These are phyloP conservation scores for Emmonsiellopsis sp. DNA, from an alignment of 2,329 filamentous ascomycete species.

Conservation along the genomic window DNA sequence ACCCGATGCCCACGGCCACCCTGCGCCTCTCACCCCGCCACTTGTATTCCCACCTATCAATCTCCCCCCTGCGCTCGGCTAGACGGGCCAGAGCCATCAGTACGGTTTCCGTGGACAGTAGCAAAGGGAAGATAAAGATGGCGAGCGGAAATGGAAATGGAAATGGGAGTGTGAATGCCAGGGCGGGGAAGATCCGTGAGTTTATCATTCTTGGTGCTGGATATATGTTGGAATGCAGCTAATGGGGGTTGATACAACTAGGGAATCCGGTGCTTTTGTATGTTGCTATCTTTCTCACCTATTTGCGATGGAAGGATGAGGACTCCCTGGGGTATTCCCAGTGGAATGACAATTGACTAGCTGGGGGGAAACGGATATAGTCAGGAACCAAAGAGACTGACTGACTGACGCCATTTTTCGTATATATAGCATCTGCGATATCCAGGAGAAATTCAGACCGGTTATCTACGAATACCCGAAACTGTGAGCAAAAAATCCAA, in stretches of 20 bases:
- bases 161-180: not conserved
- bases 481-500: conserved; percentile 45
- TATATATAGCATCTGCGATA: conserved; percentile 67
- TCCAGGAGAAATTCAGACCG: conserved; percentile 84
- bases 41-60: not conserved
- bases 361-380: not conserved
- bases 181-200: conserved; percentile 22
- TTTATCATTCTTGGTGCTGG: not conserved
- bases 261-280: conserved; percentile 42
- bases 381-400: not conserved
- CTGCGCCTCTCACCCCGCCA: not conserved
- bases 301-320: not conserved
- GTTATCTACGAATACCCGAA: conserved; percentile 80
- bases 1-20: not conserved
- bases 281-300: conserved; percentile 7
- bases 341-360: conserved; percentile 1
- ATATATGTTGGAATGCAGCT: not conserved
- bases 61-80: not conserved
- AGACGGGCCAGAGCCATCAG: not conserved
- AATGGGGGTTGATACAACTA: conserved; percentile 13
- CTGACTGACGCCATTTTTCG: not conserved
- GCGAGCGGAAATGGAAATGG: too few species aligned
- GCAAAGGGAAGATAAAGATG: not conserved
- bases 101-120: not conserved
- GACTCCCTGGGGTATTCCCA: not conserved